phyloP scores from a whole-genome alignment of 2,329 filamentous ascomycete species.

The Sclerotinia subarctica region DNA sequence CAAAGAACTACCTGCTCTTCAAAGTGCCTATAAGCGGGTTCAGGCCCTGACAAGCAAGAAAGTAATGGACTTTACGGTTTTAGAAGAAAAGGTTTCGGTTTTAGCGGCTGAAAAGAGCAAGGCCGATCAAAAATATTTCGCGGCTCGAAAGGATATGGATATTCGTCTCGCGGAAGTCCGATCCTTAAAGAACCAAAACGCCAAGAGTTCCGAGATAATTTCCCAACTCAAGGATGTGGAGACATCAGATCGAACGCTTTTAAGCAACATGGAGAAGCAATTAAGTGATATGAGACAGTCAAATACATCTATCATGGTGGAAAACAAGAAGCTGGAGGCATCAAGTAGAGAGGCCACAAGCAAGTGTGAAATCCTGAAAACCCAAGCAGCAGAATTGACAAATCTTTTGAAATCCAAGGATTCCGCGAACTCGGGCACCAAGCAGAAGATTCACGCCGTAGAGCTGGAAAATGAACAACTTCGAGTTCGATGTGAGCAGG shows the following conservation, averaged over 20 bases:
- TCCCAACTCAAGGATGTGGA: conserved; percentile 90
- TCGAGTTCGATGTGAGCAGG: conserved; percentile 71
- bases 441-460: conserved; percentile 57
- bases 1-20: conserved; percentile 83
- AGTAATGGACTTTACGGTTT: conserved; percentile 67
- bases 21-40: conserved; percentile 86
- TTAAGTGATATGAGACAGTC: conserved; percentile 77
- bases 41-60: conserved; percentile 83
- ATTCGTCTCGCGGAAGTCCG: conserved; percentile 77
- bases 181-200: conserved; percentile 75
- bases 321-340: conserved; percentile 73
- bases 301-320: conserved; percentile 64
- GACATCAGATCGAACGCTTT: conserved; percentile 67
- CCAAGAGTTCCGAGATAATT: conserved; percentile 90
- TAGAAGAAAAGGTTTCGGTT: conserved; percentile 75
- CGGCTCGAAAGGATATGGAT: conserved; percentile 90
- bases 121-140: conserved; percentile 97
- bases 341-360: conserved; percentile 67
- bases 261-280: conserved; percentile 88
- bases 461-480: conserved; percentile 78
- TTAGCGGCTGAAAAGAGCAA: conserved; percentile 88
- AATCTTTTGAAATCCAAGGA: conserved; percentile 75
- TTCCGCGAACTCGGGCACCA: conserved; percentile 48
- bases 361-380: conserved; percentile 67
- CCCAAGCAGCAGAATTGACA: conserved; percentile 74